Conservation (phyloP, 257 asterid species). For the Cinchona pubescens region DNA sequence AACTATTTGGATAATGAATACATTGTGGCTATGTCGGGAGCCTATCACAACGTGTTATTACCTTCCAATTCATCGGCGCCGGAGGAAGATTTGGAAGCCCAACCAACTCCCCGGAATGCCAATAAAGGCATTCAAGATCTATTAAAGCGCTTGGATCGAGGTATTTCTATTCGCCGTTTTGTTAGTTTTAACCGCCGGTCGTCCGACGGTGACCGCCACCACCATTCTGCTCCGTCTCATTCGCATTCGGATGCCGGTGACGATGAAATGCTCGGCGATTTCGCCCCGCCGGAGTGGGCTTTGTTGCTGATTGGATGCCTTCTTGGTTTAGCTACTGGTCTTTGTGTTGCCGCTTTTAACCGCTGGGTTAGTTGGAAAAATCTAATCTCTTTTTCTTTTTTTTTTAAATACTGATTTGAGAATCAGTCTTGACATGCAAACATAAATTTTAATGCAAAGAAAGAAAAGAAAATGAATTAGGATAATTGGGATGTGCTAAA, state of each 20-base stretch:
- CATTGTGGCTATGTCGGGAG: slow-evolving; percentile 31
- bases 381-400: not conserved
- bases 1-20: not conserved
- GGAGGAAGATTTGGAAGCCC: slow-evolving; percentile 70
- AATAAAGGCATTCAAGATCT: slow-evolving; percentile 41
- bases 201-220: slow-evolving; percentile 12
- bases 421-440: too few species aligned
- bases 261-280: slow-evolving; percentile 67
- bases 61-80: slow-evolving; percentile 53
- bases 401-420: not conserved
- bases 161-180: slow-evolving; percentile 35
- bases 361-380: slow-evolving; percentile 70
- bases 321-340: slow-evolving; percentile 93
- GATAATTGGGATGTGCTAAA: not conserved
- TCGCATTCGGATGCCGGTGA: slow-evolving; percentile 41
- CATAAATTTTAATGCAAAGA: too few species aligned
- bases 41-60: slow-evolving; percentile 52
- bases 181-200: slow-evolving; percentile 16
- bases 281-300: slow-evolving; percentile 99
- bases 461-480: not conserved
- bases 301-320: slow-evolving; percentile 86
- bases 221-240: slow-evolving; percentile 36
- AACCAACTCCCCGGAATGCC: slow-evolving; percentile 36
- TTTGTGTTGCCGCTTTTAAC: slow-evolving; percentile 85
- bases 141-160: slow-evolving; percentile 40